Evolutionary conservation across 2,329 filamentous ascomycete species (phyloP).

Genomic region (Penicillium aurantiogriseum): DNA sequence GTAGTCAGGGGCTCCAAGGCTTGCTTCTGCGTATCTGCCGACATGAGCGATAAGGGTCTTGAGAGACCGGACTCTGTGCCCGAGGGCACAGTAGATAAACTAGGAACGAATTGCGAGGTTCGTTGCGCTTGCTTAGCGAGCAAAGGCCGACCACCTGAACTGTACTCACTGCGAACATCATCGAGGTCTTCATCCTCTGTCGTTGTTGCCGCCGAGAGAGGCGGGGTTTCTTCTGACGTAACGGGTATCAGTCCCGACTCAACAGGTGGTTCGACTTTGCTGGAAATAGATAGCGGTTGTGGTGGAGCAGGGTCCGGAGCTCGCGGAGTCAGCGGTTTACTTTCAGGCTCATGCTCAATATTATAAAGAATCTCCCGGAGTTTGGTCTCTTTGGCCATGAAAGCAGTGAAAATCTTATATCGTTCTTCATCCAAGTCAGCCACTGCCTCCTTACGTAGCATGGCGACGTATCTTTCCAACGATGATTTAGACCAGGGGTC

Average conservation of each 20-base stretch:
- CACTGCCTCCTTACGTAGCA: conserved; percentile 54
- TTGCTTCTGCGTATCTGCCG: conserved; percentile 24
- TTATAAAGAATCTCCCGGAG: conserved; percentile 51
- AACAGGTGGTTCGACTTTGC: conserved; percentile 13
- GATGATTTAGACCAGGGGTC: conserved; percentile 59
- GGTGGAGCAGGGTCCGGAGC: conserved; percentile 12
- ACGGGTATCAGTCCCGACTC: conserved; percentile 39
- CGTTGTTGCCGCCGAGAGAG: not conserved
- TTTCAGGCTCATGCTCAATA: conserved; percentile 43
- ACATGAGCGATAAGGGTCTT: conserved; percentile 5
- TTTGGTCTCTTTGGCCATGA: conserved; percentile 49
- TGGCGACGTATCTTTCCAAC: conserved; percentile 53
- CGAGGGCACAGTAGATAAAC: conserved; percentile 10
- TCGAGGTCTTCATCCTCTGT: conserved; percentile 14
- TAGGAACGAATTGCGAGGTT: conserved; percentile 14
- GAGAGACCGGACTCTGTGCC: conserved; percentile 2
- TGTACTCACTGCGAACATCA: conserved; percentile 44
- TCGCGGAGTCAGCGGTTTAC: conserved; percentile 12
- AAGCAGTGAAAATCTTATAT: conserved; percentile 53
- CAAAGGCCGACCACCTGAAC: conserved; percentile 54
- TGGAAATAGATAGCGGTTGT: conserved; percentile 9
- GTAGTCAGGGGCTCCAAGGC: conserved; percentile 31
- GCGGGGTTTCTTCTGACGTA: conserved; percentile 25
- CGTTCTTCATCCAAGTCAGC: conserved; percentile 52
- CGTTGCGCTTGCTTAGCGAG: conserved; percentile 28